These are phyloP conservation scores for Neoconidiobolus thromboides DNA, from an alignment of 371 early-diverging fungal species.

Conservation along the genomic window DNA sequence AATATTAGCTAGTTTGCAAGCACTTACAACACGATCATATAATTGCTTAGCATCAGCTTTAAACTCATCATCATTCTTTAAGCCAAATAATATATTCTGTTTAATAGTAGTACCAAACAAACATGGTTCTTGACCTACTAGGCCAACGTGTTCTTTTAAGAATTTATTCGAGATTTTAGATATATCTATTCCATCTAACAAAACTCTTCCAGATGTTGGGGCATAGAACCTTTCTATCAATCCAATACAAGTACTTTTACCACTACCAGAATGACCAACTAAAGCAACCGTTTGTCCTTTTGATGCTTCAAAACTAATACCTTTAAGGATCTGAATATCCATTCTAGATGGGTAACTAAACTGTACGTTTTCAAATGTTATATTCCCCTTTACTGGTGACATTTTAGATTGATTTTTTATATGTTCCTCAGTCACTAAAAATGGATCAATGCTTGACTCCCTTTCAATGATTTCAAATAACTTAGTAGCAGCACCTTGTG, in stretches of 20 bases:
- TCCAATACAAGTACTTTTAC: constrained; percentile 72
- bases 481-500: constrained; percentile 32
- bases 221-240: constrained; percentile 77
- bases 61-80: constrained; percentile 28
- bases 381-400: constrained; percentile 23
- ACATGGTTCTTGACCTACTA: constrained; percentile 64
- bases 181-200: constrained; percentile 34
- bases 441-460: constrained; percentile 30
- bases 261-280: constrained; percentile 64
- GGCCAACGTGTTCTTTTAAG: constrained; percentile 37
- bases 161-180: constrained; percentile 24
- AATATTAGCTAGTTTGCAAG: constrained; percentile 45
- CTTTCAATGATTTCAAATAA: constrained; percentile 61
- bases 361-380: constrained; percentile 38
- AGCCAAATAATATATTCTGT: constrained; percentile 51
- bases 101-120: constrained; percentile 60
- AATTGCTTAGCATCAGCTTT: constrained; percentile 30
- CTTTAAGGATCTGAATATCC: constrained; percentile 33
- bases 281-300: constrained; percentile 46
- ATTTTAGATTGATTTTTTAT: constrained; percentile 27
- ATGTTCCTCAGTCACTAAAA: constrained; percentile 30
- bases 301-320: constrained; percentile 15
- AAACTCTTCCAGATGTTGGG: constrained; percentile 8
- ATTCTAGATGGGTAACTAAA: constrained; percentile 55
- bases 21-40: constrained; percentile 36